phyloP scores from a whole-genome alignment of 164 flowering plant genomes.

The Macadamia tetraphylla region DNA sequence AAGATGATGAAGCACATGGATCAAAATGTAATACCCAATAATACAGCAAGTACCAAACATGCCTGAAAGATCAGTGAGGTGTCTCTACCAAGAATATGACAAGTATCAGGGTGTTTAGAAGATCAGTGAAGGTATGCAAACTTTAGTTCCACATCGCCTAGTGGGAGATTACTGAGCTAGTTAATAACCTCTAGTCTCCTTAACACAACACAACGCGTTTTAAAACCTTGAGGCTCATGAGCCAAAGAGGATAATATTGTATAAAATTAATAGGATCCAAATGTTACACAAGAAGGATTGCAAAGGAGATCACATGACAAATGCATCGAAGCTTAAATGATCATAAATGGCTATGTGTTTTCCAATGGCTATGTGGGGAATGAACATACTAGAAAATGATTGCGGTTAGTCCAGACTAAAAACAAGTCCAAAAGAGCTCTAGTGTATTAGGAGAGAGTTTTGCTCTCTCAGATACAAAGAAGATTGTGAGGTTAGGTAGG shows the following conservation, averaged over 20 bases:
- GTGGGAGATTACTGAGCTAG: too few species aligned
- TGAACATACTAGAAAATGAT: conserved; percentile 74
- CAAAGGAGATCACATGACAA: conserved; percentile 54
- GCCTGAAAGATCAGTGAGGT: too few species aligned
- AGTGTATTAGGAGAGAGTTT: conserved; percentile 95
- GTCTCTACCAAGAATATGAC: too few species aligned
- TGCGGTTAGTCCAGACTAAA: conserved; percentile 50
- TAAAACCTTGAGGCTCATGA: too few species aligned
- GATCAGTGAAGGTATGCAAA: too few species aligned
- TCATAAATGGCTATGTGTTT: conserved; percentile 52
- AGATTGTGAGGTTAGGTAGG: conserved; percentile 24
- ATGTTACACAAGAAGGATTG: conserved; percentile 33
- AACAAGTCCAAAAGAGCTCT: conserved; percentile 67
- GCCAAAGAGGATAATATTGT: too few species aligned
- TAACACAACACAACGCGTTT: too few species aligned
- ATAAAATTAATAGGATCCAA: too few species aligned
- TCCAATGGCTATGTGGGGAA: conserved; percentile 73
- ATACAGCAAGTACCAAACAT: too few species aligned
- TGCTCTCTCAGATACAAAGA: conserved; percentile 72
- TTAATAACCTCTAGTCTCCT: too few species aligned
- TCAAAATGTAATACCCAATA: conserved; percentile 14
- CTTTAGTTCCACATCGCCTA: too few species aligned
- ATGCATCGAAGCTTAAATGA: conserved; percentile 53
- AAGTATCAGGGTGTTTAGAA: too few species aligned
- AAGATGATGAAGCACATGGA: conserved; percentile 41